Evolutionary conservation across 768 basidiomycete species (phyloP), one percentile per base, ranked within the genome.

Genomic region (Mycena kentingensis): DNA sequence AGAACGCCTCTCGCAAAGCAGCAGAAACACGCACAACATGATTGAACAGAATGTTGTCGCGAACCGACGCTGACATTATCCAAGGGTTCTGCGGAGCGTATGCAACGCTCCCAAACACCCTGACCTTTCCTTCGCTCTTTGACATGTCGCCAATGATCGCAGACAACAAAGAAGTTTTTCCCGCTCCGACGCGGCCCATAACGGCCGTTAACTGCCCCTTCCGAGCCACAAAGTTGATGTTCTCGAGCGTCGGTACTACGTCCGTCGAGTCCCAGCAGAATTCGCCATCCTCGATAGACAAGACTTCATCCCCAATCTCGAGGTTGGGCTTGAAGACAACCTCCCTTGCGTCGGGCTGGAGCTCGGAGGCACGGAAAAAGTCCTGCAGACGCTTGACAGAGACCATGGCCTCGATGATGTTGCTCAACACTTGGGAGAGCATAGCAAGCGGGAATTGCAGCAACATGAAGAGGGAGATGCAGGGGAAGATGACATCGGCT

Each of bases 401-500:
- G 15, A 97, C 93, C 21, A 85, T 63, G 0, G 93, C 89, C 64
- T 95, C 91, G 55, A 97, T 88, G 60, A 93, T 80, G 65, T 87
- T 90, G 22, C 87, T 84, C 0, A 82, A 88, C 10, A 92, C 83
- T 69, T 82, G 80, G 54, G 80, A 77, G 60, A 88, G 82, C 88
- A 92, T 89, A 2, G 82, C 88, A 21, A 95, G 74, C 1, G 93
- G 93, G 70, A 94, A 94, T 51, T 87, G 84, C 26, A 96, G 73
- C 0, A 96, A 75, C 83, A 90, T 86, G 73, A 93, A 95, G 26
- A 95, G 71, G 0, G 91, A 87, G 55, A 98, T 93, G 0, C 91
- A 85, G n/a, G 96, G 96, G 79, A 98, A 98, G 57, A 98, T 95
- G 45, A 93, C 73, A 56, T 97, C 94, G 0, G 88, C 82, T 0